These are phyloP conservation scores for Oenanthe javanica DNA, from an alignment of 140 eudicot species.

Conservation along the genomic window DNA sequence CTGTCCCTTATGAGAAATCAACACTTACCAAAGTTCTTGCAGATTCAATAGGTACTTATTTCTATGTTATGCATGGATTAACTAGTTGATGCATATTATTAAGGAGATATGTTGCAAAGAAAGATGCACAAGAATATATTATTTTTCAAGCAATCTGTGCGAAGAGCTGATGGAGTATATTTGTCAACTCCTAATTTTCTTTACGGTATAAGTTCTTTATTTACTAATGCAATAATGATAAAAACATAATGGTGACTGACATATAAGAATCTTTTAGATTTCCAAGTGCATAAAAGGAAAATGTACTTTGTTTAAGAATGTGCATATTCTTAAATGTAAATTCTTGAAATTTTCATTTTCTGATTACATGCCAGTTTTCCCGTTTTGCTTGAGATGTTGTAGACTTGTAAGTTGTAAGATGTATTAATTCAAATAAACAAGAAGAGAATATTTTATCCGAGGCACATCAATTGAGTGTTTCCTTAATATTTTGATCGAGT, in stretches of 20 bases:
- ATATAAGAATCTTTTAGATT: too few relatives aligned
- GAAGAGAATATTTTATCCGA: background rate
- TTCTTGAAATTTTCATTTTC: background rate
- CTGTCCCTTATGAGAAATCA: constrained; percentile 74
- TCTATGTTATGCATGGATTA: background rate
- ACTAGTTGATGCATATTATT: background rate
- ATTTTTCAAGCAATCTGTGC: too few relatives aligned
- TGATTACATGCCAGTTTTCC: background rate
- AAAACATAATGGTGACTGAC: too few relatives aligned
- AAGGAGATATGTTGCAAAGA: background rate
- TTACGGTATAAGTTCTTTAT: too few relatives aligned
- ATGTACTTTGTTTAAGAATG: background rate
- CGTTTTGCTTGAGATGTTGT: background rate
- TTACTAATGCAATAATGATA: too few relatives aligned
- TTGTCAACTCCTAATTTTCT: too few relatives aligned
- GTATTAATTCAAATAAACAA: background rate
- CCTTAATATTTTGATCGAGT: background rate
- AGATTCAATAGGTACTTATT: constrained; percentile 71
- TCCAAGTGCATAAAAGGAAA: too few relatives aligned
- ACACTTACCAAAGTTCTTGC: constrained; percentile 71
- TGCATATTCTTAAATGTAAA: background rate
- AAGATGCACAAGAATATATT: background rate
- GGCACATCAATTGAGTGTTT: background rate
- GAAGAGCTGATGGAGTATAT: too few relatives aligned
- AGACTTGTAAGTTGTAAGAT: background rate